These are phyloP conservation scores for Kazachstania africana DNA, from an alignment of 805 yeast species.

Conservation along the genomic window DNA sequence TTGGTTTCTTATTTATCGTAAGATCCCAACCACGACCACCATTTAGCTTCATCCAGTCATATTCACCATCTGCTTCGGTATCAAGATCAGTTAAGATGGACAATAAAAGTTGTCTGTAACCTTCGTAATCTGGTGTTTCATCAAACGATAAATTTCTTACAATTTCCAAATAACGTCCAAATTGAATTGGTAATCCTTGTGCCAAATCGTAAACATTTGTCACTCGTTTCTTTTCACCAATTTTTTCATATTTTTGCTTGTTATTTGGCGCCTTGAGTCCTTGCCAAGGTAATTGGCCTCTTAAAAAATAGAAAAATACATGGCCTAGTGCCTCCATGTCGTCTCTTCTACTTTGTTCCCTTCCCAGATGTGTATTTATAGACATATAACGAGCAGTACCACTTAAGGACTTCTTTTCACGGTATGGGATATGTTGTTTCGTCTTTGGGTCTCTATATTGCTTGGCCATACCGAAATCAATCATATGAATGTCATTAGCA, in stretches of 20 bases:
- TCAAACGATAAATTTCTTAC: conserved; percentile 87
- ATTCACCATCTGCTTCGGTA: conserved; percentile 72
- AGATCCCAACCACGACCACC: conserved; percentile 96
- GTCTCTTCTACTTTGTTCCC: conserved; percentile 76
- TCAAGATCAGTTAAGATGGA: conserved; percentile 65
- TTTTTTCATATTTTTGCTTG: conserved; percentile 78
- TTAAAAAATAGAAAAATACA: conserved; percentile 65
- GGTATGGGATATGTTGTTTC: conserved; percentile 70
- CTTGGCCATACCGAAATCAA: conserved; percentile 82
- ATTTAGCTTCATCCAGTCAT: conserved; percentile 96
- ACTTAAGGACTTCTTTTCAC: conserved; percentile 68
- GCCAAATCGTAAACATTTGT: conserved; percentile 81
- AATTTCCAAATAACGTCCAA: conserved; percentile 80
- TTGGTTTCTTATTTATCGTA: conserved; percentile 79
- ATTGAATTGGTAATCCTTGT: conserved; percentile 81
- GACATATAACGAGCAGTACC: conserved; percentile 87
- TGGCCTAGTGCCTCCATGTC: conserved; percentile 76
- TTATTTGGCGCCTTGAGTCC: conserved; percentile 84
- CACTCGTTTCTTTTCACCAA: conserved; percentile 89
- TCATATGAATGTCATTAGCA: conserved; percentile 58
- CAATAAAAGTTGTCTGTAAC: conserved; percentile 64
- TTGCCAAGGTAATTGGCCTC: conserved; percentile 82
- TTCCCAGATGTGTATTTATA: conserved; percentile 74
- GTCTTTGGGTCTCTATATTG: conserved; percentile 73
- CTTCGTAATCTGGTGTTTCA: conserved; percentile 89